Evolutionary conservation across 2,329 filamentous ascomycete genomes (phyloP).

Genomic region (Thielaviopsis ethacetica): DNA sequence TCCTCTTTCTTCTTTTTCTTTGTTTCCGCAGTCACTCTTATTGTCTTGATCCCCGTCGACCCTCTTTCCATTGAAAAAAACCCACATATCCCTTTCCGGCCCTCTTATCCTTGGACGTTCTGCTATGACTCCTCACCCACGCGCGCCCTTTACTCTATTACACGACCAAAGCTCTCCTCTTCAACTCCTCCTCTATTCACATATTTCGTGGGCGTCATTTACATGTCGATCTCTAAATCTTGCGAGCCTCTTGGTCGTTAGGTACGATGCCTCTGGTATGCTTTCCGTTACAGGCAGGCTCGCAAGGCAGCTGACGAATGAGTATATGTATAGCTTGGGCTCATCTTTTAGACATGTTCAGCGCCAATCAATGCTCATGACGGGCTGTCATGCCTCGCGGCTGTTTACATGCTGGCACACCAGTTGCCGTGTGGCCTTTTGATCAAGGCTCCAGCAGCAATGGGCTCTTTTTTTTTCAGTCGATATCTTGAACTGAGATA

Average conservation of each 20-base stretch:
- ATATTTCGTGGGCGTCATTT: background rate
- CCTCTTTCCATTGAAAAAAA: background rate
- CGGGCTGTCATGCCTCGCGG: conserved; percentile 8
- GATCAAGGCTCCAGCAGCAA: background rate
- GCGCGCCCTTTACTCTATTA: background rate
- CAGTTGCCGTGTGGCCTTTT: conserved; percentile 5
- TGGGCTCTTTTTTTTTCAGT: background rate
- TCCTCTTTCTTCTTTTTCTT: conserved; percentile 1
- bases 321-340: background rate
- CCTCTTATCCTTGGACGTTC: background rate
- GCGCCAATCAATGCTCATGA: conserved; percentile 4
- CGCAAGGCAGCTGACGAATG: background rate
- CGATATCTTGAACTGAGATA: background rate
- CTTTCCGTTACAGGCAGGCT: background rate
- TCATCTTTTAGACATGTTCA: conserved; percentile 1
- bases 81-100: background rate
- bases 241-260: background rate
- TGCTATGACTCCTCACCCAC: background rate
- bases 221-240: background rate
- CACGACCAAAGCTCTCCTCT: background rate
- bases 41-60: conserved; percentile 1
- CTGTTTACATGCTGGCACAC: conserved; percentile 1
- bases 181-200: background rate
- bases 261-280: background rate
- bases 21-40: background rate